phyloP scores from a whole-genome alignment of 2,329 filamentous ascomycete genomes.

The Gaeumannomyces sp. region DNA sequence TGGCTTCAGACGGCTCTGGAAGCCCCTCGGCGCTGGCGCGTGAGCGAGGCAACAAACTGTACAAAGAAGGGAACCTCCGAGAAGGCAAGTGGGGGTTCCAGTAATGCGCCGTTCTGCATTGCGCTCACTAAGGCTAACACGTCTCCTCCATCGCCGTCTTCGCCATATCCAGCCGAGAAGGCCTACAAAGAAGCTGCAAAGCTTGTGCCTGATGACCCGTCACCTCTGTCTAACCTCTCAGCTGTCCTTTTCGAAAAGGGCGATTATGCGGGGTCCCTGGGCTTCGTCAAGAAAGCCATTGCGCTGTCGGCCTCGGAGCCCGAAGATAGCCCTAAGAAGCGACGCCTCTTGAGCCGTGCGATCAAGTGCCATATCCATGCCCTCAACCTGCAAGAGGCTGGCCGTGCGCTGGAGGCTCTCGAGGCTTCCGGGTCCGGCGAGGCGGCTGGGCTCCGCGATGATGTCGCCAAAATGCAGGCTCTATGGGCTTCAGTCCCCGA shows the following conservation, averaged over 20 bases:
- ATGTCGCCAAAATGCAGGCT: constrained; percentile 1
- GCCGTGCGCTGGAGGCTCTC: neutral
- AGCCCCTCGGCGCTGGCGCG: neutral
- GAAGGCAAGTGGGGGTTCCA: neutral
- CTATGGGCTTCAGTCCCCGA: neutral
- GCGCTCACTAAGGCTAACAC: neutral
- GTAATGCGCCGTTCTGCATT: too few relatives aligned
- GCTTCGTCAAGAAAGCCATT: constrained; percentile 14
- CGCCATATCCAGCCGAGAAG: constrained; percentile 10
- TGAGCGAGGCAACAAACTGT: constrained; percentile 5
- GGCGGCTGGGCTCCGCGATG: neutral
- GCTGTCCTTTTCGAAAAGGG: constrained; percentile 19
- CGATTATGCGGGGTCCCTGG: constrained; percentile 12
- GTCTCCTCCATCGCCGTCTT: neutral
- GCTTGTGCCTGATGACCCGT: constrained; percentile 3
- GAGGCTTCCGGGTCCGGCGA: neutral
- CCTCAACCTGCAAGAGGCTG: constrained; percentile 11
- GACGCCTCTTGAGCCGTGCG: constrained; percentile 14
- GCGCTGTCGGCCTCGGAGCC: constrained; percentile 7
- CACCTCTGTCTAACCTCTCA: constrained; percentile 18
- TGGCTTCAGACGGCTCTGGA: neutral
- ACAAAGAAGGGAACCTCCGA: neutral
- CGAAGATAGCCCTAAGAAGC: neutral
- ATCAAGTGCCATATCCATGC: constrained; percentile 18
- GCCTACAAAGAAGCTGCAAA: constrained; percentile 14